A percentile compares a stretch with the other conserved stretches of the same genome.
Evolutionary conservation across 257 asterid genomes (phyloP).

Genomic region (Nicotiana paniculata): DNA sequence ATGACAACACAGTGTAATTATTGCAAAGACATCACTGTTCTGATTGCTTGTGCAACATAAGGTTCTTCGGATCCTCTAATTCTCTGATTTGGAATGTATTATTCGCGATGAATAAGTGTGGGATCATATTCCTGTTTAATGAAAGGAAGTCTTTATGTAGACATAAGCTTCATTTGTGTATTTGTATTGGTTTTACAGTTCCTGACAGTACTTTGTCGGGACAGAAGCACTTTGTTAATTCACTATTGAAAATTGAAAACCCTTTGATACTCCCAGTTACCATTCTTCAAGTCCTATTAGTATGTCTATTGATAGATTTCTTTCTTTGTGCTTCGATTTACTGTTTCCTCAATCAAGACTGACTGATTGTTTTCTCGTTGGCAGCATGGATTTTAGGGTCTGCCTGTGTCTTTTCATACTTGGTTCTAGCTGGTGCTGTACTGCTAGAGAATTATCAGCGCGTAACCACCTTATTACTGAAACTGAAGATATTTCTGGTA

Average conservation of each 20-base stretch:
- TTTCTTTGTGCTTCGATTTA: neutral
- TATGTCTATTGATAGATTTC: neutral
- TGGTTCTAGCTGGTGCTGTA: slow-evolving; percentile 45
- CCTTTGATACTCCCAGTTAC: neutral
- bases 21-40: neutral
- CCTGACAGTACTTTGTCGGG: neutral
- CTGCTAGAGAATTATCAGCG: slow-evolving; percentile 53
- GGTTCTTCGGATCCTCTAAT: neutral
- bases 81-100: neutral
- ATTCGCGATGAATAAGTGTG: neutral
- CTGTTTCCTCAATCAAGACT: neutral
- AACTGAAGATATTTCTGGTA: slow-evolving; percentile 32
- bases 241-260: neutral
- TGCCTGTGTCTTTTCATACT: slow-evolving; percentile 38
- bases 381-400: slow-evolving; percentile 71
- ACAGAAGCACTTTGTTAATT: neutral
- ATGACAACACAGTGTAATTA: neutral
- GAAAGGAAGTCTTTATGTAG: neutral
- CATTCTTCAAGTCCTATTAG: neutral
- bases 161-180: neutral
- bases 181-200: neutral
- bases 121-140: neutral
- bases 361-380: slow-evolving; percentile 5
- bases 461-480: slow-evolving; percentile 10
- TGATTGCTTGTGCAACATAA: neutral